Conservation (phyloP, 2,329 filamentous ascomycete genomes). For the Pseudogymnoascus sp. region DNA sequence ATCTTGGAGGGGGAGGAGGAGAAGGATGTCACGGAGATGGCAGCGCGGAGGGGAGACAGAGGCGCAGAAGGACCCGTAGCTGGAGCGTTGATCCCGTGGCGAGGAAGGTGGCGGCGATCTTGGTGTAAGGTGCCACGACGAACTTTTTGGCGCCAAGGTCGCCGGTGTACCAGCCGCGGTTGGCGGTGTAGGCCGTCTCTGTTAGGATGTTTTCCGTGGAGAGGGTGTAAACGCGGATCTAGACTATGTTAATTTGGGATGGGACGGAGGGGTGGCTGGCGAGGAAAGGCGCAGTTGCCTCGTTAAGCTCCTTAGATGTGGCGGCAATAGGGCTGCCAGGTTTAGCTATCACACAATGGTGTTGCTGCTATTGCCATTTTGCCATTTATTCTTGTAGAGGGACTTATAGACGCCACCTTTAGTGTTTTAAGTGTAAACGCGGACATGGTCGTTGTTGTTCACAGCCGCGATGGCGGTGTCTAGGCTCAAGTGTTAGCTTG, state of each 20-base stretch:
- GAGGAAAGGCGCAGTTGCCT: neutral
- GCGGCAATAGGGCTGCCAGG: constrained; percentile 13
- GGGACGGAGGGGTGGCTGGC: neutral
- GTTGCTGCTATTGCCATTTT: constrained; percentile 4
- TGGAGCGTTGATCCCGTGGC: neutral
- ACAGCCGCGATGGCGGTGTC: constrained; percentile 12
- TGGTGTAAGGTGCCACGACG: neutral
- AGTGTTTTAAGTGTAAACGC: constrained; percentile 12
- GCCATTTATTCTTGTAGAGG: constrained; percentile 12
- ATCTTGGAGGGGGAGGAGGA: too few species aligned
- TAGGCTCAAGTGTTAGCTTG: neutral
- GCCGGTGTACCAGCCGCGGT: constrained; percentile 13
- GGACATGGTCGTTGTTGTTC: constrained; percentile 12
- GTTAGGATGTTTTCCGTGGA: constrained; percentile 1
- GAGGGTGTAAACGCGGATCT: constrained; percentile 15
- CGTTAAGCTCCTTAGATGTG: constrained; percentile 8
- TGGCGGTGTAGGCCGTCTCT: constrained; percentile 13
- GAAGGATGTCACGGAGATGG: too few species aligned
- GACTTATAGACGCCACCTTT: constrained; percentile 14
- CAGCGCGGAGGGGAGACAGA: too few species aligned
- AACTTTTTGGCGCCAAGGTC: constrained; percentile 5
- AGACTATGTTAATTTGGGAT: neutral
- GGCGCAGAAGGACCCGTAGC: too few species aligned
- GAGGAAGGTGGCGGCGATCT: neutral
- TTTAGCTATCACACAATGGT: constrained; percentile 11